These are phyloP conservation scores for Botrytis galanthina DNA, from an alignment of 2,329 filamentous ascomycete species.

Conservation along the genomic window DNA sequence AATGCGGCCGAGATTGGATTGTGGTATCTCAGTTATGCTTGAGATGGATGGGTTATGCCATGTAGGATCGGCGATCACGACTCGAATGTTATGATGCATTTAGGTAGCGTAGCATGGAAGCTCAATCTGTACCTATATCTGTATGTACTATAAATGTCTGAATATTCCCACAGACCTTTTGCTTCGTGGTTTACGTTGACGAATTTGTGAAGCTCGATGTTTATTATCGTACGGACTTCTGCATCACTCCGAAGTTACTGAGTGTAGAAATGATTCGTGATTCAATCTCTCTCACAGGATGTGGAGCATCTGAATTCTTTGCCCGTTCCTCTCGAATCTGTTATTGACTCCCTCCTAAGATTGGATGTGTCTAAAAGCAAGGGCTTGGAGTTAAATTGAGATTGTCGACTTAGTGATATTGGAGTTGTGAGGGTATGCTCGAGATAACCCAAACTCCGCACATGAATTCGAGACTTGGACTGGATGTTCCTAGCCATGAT, in stretches of 20 bases:
- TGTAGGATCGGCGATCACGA: background rate
- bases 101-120: background rate
- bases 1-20: background rate
- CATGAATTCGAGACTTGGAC: background rate
- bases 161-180: background rate
- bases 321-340: background rate
- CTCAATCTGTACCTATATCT: background rate
- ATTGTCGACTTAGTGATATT: background rate
- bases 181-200: background rate
- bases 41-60: background rate
- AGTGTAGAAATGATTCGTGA: background rate
- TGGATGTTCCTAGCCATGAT: too few relatives aligned
- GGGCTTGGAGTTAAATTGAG: background rate
- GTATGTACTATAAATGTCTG: conserved; percentile 7
- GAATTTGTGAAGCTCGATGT: too few relatives aligned
- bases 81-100: conserved; percentile 3
- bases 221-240: background rate
- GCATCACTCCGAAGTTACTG: background rate
- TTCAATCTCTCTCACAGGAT: background rate
- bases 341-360: background rate
- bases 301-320: background rate
- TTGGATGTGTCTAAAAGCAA: background rate
- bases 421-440: background rate
- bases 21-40: background rate
- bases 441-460: background rate